phyloP scores from a whole-genome alignment of 2,329 filamentous ascomycete genomes.

The Hymenotorrendiella dingleyae region DNA sequence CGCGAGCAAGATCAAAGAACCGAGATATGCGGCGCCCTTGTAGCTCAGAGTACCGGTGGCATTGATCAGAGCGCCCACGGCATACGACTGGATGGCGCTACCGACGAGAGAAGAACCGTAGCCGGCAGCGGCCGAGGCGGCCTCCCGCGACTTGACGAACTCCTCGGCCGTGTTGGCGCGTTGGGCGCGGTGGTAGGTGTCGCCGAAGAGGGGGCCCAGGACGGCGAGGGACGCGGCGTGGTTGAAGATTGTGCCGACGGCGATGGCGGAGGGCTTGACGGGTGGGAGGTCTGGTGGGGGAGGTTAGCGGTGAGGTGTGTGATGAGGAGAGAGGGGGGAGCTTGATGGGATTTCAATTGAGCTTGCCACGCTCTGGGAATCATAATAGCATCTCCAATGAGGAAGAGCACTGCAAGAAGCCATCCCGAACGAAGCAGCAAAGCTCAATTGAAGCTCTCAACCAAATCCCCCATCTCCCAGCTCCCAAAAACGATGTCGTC shows the following conservation, averaged over 20 bases:
- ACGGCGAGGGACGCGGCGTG: constrained; percentile 86
- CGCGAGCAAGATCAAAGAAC: constrained; percentile 84
- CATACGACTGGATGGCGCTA: constrained; percentile 83
- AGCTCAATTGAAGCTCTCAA: too few relatives aligned
- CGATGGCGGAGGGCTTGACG: constrained; percentile 97
- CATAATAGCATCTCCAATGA: too few relatives aligned
- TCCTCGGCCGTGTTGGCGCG: constrained; percentile 91
- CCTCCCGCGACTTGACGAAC: constrained; percentile 90
- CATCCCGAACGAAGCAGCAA: too few relatives aligned
- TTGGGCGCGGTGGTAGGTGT: constrained; percentile 91
- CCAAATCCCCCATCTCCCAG: too few relatives aligned
- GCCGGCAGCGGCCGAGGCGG: constrained; percentile 76
- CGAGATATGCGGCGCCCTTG: constrained; percentile 94
- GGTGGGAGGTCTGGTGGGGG: constrained; percentile 52
- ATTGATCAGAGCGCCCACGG: constrained; percentile 85
- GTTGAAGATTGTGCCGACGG: constrained; percentile 92
- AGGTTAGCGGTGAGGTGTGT: too few relatives aligned
- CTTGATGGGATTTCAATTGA: neutral
- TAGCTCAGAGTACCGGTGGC: constrained; percentile 92
- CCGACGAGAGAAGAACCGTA: constrained; percentile 89
- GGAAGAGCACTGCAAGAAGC: too few relatives aligned
- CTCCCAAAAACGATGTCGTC: constrained; percentile 13
- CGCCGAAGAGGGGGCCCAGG: constrained; percentile 83
- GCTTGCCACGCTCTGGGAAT: neutral
- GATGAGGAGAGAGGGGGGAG: too few relatives aligned